phyloP scores from a whole-genome alignment of 2,329 filamentous ascomycete species.

The Malbranchea zuffiana region DNA sequence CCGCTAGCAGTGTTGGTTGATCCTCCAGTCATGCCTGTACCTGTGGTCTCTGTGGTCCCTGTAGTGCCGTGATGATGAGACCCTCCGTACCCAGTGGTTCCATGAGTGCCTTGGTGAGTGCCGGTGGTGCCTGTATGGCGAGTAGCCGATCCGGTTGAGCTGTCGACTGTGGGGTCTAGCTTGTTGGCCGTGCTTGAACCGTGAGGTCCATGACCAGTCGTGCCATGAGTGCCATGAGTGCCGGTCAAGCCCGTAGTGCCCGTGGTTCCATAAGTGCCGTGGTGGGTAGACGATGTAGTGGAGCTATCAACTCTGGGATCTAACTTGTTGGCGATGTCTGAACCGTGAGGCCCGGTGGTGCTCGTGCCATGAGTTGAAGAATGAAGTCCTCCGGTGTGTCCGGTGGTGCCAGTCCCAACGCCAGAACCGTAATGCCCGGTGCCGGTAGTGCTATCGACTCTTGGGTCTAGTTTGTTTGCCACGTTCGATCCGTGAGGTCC shows the following conservation, averaged over 20 bases:
- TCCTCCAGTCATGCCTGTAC: not conserved
- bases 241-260: slow-evolving; percentile 2
- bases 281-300: not conserved
- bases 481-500: slow-evolving; percentile 2
- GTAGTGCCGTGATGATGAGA: no score
- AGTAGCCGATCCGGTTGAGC: not conserved
- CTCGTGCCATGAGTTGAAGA: slow-evolving; percentile 2
- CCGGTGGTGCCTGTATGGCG: not conserved
- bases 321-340: not conserved
- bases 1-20: not conserved
- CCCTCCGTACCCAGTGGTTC: no score
- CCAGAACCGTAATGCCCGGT: not conserved
- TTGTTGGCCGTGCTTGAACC: slow-evolving; percentile 28
- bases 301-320: slow-evolving; percentile 1
- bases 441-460: not conserved
- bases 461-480: slow-evolving; percentile 5
- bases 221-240: slow-evolving; percentile 3
- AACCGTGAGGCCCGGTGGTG: not conserved
- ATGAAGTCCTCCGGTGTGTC: slow-evolving; percentile 1
- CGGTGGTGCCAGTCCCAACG: not conserved
- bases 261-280: no score
- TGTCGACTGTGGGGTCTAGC: slow-evolving; percentile 28
- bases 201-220: slow-evolving; percentile 22
- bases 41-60: not conserved
- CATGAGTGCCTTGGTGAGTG: not conserved